phyloP scores from a whole-genome alignment of 352 stramenopile genomes.

The Thraustochytrium sp. region DNA sequence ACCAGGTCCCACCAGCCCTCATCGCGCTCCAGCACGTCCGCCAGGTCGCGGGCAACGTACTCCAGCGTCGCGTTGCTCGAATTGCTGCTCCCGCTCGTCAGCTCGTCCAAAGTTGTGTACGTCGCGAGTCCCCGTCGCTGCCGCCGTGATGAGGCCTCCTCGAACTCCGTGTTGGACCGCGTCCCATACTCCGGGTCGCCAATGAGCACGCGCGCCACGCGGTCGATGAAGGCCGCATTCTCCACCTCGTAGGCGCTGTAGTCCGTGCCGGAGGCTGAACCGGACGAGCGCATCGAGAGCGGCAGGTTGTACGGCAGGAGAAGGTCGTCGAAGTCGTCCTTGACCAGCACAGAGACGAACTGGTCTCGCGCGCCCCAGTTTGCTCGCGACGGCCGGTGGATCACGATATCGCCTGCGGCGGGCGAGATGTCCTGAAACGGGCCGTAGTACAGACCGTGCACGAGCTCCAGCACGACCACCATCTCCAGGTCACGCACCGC shows the following conservation, averaged over 20 bases:
- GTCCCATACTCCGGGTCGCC: constrained; percentile 63
- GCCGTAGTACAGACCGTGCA: constrained; percentile 83
- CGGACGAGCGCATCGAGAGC: constrained; percentile 55
- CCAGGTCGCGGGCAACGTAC: constrained; percentile 38
- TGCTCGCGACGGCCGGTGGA: constrained; percentile 76
- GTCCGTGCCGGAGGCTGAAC: constrained; percentile 49
- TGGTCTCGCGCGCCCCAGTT: constrained; percentile 62
- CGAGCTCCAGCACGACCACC: constrained; percentile 81
- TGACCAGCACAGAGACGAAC: constrained; percentile 55
- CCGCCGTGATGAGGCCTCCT: background rate
- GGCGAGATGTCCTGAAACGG: constrained; percentile 77
- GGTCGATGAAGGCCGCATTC: constrained; percentile 73
- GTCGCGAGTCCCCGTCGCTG: background rate
- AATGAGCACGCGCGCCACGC: constrained; percentile 80
- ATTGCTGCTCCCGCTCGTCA: background rate
- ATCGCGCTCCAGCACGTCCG: background rate
- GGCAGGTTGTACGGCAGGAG: constrained; percentile 87
- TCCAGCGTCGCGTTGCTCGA: background rate
- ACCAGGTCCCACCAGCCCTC: constrained; percentile 59
- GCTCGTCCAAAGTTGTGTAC: background rate
- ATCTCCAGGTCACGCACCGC: constrained; percentile 71
- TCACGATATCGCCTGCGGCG: constrained; percentile 71
- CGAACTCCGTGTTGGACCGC: background rate
- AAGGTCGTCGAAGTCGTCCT: constrained; percentile 56
- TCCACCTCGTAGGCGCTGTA: constrained; percentile 62